Conservation (phyloP, 495 filamentous ascomycete genomes). For the Hypoxylon subgilvum region DNA sequence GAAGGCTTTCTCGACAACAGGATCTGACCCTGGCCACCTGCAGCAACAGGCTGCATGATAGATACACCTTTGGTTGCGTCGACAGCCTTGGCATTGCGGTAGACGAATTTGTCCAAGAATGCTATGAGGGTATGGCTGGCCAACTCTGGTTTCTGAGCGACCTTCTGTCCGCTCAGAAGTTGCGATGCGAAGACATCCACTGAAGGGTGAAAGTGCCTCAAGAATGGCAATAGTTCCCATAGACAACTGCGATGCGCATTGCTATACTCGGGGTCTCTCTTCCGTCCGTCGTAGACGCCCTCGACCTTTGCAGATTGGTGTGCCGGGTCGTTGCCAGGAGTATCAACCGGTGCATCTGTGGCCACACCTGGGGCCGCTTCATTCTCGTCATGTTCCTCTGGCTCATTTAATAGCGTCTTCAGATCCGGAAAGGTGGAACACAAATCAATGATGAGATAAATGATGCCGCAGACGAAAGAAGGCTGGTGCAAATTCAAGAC, state of each 20-base stretch:
- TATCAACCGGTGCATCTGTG: conserved; percentile 27
- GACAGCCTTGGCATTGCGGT: conserved; percentile 81
- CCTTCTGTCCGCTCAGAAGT: conserved; percentile 68
- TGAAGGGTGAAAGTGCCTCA: conserved; percentile 89
- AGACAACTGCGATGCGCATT: conserved; percentile 89
- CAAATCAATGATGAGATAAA: conserved; percentile 86
- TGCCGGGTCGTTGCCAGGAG: conserved; percentile 1
- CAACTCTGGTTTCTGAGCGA: conserved; percentile 86
- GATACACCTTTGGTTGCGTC: conserved; percentile 71
- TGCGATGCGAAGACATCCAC: conserved; percentile 83
- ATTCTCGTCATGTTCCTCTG: conserved; percentile 66
- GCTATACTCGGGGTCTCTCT: conserved; percentile 87
- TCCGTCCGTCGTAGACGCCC: conserved; percentile 77
- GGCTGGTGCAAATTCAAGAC: conserved; percentile 86
- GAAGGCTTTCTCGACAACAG: conserved; percentile 64
- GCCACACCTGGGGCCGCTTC: conserved; percentile 27
- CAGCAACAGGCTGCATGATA: conserved; percentile 92
- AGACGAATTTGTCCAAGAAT: conserved; percentile 97
- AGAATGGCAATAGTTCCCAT: conserved; percentile 86
- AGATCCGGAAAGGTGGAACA: conserved; percentile 76
- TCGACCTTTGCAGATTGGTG: conserved; percentile 19
- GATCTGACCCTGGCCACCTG: conserved; percentile 64
- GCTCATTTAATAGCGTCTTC: conserved; percentile 70
- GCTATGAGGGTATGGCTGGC: conserved; percentile 85
- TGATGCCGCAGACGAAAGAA: conserved; percentile 84